Evolutionary conservation across 2,329 filamentous ascomycete genomes (phyloP).

Genomic region (Tolypocladium cylindrosporum): DNA sequence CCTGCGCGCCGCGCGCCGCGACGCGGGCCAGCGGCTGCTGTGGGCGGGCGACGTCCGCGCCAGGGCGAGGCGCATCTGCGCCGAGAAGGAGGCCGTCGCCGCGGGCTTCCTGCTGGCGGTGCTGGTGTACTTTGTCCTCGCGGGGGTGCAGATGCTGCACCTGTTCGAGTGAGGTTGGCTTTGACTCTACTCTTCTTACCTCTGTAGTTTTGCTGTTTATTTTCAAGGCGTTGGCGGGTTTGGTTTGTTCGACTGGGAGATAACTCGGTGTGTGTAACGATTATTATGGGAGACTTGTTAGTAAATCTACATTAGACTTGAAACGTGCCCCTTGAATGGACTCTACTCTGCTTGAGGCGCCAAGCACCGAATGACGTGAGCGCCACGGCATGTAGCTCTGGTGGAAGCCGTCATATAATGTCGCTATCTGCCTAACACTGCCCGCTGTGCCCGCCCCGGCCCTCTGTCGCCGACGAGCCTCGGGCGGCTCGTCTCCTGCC

Average conservation of each 20-base stretch:
- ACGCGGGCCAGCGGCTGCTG: constrained; percentile 33
- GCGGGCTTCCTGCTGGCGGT: constrained; percentile 21
- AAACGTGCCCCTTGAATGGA: background rate
- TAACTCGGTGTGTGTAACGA: background rate
- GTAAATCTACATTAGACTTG: background rate
- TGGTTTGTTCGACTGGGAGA: background rate
- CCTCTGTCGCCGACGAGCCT: background rate
- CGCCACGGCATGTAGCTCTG: background rate
- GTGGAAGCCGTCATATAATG: background rate
- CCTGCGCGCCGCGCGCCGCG: constrained; percentile 40
- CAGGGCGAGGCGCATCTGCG: constrained; percentile 12
- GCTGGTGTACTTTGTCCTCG: constrained; percentile 14
- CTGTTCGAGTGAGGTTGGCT: background rate
- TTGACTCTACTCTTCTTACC: background rate
- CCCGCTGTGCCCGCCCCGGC: background rate
- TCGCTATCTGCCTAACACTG: background rate
- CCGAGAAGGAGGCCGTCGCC: constrained; percentile 20
- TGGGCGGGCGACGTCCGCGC: constrained; percentile 28
- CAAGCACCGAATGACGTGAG: background rate
- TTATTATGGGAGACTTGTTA: background rate
- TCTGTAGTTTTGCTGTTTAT: background rate
- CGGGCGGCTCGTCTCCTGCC: background rate
- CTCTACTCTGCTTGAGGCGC: background rate
- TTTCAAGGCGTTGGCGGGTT: background rate
- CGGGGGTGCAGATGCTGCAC: constrained; percentile 3